Percentiles rank a stretch among this genome's conserved stretches.
These are phyloP conservation scores for Leccinum angustisporum DNA, from an alignment of 1,284 basidiomycete species.

Conservation along the genomic window DNA sequence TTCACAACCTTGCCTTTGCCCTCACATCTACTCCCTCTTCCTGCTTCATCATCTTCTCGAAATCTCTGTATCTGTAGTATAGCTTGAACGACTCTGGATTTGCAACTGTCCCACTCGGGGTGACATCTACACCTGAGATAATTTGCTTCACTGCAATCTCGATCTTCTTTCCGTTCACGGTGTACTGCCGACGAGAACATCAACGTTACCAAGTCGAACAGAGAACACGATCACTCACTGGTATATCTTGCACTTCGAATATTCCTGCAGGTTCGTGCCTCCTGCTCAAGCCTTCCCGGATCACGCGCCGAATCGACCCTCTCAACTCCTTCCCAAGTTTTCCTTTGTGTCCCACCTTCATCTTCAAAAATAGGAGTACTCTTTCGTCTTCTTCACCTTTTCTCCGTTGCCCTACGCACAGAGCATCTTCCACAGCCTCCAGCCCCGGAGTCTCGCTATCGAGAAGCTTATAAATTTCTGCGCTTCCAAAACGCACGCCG, in stretches of 20 bases:
- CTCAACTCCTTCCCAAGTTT: conserved; percentile 47
- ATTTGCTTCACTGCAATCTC: conserved; percentile 76
- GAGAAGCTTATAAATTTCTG: conserved; percentile 83
- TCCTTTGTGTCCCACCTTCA: conserved; percentile 55
- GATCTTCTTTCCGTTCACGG: conserved; percentile 72
- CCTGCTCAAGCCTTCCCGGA: conserved; percentile 66
- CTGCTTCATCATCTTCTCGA: conserved; percentile 33
- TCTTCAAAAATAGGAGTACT: conserved; percentile 83
- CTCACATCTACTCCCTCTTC: conserved; percentile 13
- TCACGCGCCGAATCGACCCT: conserved; percentile 55
- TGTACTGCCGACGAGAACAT: conserved; percentile 47
- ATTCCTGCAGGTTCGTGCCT: conserved; percentile 73
- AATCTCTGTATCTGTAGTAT: conserved; percentile 60
- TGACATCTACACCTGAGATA: conserved; percentile 57
- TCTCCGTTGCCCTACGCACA: conserved; percentile 83
- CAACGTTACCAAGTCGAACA: neutral
- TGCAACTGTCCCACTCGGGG: conserved; percentile 67
- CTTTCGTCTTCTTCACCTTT: conserved; percentile 76
- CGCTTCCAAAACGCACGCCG: conserved; percentile 86
- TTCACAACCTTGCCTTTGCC: conserved; percentile 21
- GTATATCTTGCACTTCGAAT: conserved; percentile 62
- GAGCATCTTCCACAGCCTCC: conserved; percentile 62
- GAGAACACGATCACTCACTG: conserved; percentile 42
- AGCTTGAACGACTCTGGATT: conserved; percentile 63
- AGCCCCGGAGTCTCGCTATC: conserved; percentile 48